Conservation (phyloP, 441 rosid genomes). For the Gossypium armourianum region DNA sequence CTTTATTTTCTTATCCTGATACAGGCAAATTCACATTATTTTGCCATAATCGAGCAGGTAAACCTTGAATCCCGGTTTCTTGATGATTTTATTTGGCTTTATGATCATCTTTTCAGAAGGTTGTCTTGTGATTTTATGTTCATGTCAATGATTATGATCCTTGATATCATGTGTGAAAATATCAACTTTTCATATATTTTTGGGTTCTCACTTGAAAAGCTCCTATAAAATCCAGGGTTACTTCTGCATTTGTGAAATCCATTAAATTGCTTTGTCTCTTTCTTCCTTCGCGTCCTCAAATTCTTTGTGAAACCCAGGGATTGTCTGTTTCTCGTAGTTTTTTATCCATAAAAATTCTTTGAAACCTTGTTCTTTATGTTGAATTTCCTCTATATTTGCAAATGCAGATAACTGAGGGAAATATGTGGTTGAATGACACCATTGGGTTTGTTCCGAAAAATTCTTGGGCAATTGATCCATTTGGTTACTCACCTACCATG, state of each 20-base stretch:
- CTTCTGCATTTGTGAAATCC: background rate
- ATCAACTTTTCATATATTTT: background rate
- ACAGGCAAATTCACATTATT: slow-evolving; percentile 96
- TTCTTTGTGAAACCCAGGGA: background rate
- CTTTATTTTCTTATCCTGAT: slow-evolving; percentile 19
- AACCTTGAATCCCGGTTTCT: slow-evolving; percentile 1
- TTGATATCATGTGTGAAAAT: background rate
- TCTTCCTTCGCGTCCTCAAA: background rate
- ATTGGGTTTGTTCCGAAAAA: slow-evolving; percentile 79
- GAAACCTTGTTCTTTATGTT: slow-evolving; percentile 6
- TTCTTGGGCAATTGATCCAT: slow-evolving; percentile 98
- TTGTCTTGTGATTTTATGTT: background rate
- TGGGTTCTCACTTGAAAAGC: background rate
- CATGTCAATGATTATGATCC: background rate
- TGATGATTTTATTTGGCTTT: background rate
- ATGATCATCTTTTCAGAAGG: background rate
- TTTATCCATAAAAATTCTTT: background rate
- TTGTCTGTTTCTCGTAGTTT: slow-evolving; percentile 23
- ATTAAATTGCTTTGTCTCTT: background rate
- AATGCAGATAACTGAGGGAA: slow-evolving; percentile 77
- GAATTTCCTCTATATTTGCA: background rate
- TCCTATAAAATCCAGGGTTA: background rate
- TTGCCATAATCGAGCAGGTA: slow-evolving; percentile 93
- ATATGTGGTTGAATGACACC: slow-evolving; percentile 85
- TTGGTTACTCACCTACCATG: slow-evolving; percentile 94